These are phyloP conservation scores for Lobosporangium transversale DNA, from an alignment of 192 early-diverging fungal species.

Conservation along the genomic window DNA sequence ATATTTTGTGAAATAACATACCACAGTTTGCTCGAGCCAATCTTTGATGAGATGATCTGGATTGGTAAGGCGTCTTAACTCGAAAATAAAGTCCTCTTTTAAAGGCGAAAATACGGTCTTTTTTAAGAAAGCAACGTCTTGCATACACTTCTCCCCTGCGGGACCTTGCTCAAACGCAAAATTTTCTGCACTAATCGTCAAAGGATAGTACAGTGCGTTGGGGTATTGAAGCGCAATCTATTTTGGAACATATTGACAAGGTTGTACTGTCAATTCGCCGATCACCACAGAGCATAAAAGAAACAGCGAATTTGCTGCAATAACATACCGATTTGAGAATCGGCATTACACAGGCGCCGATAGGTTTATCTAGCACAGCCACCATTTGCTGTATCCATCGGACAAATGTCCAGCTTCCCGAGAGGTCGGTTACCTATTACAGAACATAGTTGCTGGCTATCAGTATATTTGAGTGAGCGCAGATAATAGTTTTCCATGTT, in stretches of 20 bases:
- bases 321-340: conserved; percentile 55
- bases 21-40: conserved; percentile 64
- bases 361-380: conserved; percentile 70
- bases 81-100: conserved; percentile 67
- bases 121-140: conserved; percentile 49
- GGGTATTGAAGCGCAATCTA: conserved; percentile 73
- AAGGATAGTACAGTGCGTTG: conserved; percentile 72
- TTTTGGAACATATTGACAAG: background rate
- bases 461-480: background rate
- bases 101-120: conserved; percentile 54
- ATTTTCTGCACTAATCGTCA: conserved; percentile 77
- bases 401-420: conserved; percentile 74
- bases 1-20: too few species aligned
- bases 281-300: too few species aligned
- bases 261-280: too few species aligned
- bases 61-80: conserved; percentile 73
- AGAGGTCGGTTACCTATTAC: conserved; percentile 45
- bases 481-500: too few species aligned
- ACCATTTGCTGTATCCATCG: conserved; percentile 82
- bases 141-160: conserved; percentile 41
- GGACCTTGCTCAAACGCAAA: conserved; percentile 59
- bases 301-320: too few species aligned
- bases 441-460: background rate
- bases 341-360: conserved; percentile 61
- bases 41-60: conserved; percentile 76